Evolutionary conservation across 2,329 filamentous ascomycete species (phyloP).

Genomic region (Penicillium sp.): DNA sequence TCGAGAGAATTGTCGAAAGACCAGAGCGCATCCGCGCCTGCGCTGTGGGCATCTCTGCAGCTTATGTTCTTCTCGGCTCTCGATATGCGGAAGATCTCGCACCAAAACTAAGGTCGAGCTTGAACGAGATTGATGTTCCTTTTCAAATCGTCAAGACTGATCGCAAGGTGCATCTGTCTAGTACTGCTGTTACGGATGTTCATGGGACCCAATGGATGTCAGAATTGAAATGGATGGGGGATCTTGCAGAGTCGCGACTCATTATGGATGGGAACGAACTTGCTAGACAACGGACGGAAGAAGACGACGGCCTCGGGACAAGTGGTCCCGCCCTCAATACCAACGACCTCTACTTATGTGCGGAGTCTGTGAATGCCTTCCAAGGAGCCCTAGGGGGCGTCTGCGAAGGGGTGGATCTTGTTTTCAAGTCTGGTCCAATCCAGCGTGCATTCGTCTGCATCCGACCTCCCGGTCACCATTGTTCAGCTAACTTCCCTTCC

Average conservation of each 20-base stretch:
- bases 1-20: constrained; percentile 79
- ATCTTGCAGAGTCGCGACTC: constrained; percentile 73
- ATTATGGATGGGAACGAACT: constrained; percentile 76
- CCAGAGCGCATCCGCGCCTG: constrained; percentile 86
- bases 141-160: constrained; percentile 83
- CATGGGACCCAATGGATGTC: constrained; percentile 93
- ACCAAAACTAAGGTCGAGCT: constrained; percentile 55
- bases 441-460: constrained; percentile 87
- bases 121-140: constrained; percentile 49
- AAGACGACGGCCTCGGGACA: constrained; percentile 42
- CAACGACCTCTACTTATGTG: constrained; percentile 86
- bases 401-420: constrained; percentile 84
- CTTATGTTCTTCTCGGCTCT: constrained; percentile 86
- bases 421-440: constrained; percentile 66
- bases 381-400: constrained; percentile 90
- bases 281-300: constrained; percentile 54
- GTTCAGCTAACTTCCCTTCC: constrained; percentile 81
- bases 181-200: constrained; percentile 79
- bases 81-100: constrained; percentile 72
- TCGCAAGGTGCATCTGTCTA: constrained; percentile 67
- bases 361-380: constrained; percentile 80
- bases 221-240: constrained; percentile 81
- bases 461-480: constrained; percentile 92
- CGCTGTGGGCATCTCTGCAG: constrained; percentile 75
- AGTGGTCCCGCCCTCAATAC: constrained; percentile 65